Conservation (phyloP, 768 basidiomycete species). For the Cystobasidium ongulense region DNA sequence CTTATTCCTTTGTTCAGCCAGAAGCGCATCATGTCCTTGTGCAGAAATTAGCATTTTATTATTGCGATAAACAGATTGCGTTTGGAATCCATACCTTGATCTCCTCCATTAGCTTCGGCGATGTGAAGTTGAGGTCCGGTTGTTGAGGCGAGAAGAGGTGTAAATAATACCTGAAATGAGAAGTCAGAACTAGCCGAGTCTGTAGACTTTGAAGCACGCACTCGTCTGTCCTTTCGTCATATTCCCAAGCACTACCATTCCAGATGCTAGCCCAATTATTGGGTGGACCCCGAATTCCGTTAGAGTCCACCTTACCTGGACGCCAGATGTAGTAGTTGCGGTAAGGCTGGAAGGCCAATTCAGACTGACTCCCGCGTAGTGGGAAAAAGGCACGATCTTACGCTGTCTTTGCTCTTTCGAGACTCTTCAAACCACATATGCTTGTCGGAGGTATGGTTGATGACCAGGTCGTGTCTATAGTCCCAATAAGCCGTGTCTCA, state of each 20-base stretch:
- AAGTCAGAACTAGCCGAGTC: constrained; percentile 53
- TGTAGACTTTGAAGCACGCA: no score
- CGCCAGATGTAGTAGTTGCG: constrained; percentile 74
- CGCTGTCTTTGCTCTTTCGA: constrained; percentile 50
- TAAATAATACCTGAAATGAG: constrained; percentile 53
- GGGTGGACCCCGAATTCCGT: constrained; percentile 56
- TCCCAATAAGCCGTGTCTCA: no score
- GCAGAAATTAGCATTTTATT: no score
- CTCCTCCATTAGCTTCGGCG: constrained; percentile 56
- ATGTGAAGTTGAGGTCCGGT: constrained; percentile 61
- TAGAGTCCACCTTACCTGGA: constrained; percentile 52
- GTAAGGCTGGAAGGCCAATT: constrained; percentile 48
- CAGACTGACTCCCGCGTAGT: no score
- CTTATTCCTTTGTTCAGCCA: constrained; percentile 69
- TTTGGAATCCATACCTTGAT: constrained; percentile 47
- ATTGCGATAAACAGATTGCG: no score
- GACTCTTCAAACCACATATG: constrained; percentile 66
- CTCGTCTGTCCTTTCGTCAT: constrained; percentile 57
- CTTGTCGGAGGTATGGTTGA: constrained; percentile 67
- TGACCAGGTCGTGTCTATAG: constrained; percentile 56
- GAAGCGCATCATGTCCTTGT: constrained; percentile 61
- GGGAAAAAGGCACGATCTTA: not conserved
- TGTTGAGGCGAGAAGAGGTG: constrained; percentile 61
- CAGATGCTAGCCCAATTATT: constrained; percentile 61
- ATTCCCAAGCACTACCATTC: constrained; percentile 63